Percentiles rank a stretch among this genome's conserved stretches.
Conservation (phyloP, 768 basidiomycete genomes). For the Lactifluus subvellereus region DNA sequence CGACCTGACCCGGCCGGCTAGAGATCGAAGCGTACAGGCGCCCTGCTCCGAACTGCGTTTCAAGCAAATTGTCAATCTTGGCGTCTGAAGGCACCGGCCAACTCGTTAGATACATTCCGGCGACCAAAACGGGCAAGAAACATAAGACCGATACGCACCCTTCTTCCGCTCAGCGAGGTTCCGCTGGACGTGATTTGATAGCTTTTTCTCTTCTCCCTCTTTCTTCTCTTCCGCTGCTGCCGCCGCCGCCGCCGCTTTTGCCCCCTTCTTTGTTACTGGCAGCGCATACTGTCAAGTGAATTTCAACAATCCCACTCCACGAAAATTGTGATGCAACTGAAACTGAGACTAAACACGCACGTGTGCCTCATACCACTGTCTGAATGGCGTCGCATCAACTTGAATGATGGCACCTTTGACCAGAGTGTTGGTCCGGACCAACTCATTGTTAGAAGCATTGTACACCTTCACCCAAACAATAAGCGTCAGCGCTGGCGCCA, state of each 20-base stretch:
- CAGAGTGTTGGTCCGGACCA: constrained; percentile 98
- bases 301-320: not conserved
- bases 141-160: constrained; percentile 40
- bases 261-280: constrained; percentile 85
- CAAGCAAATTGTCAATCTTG: constrained; percentile 87
- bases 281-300: constrained; percentile 70
- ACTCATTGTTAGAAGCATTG: constrained; percentile 99
- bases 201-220: constrained; percentile 59
- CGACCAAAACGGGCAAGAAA: not conserved
- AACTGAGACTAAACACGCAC: constrained; percentile 44
- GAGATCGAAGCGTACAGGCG: constrained; percentile 92
- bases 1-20: constrained; percentile 94
- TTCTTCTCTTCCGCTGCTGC: constrained; percentile 47
- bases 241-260: constrained; percentile 49
- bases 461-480: constrained; percentile 57
- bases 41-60: constrained; percentile 87
- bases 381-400: constrained; percentile 97
- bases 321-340: constrained; percentile 7
- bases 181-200: constrained; percentile 87
- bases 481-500: not conserved
- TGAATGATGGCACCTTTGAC: constrained; percentile 97
- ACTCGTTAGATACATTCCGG: constrained; percentile 8
- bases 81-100: constrained; percentile 47
- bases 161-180: constrained; percentile 87
- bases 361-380: constrained; percentile 99